These are phyloP conservation scores for Collybia sordida DNA, from an alignment of 768 basidiomycete genomes.

Conservation along the genomic window DNA sequence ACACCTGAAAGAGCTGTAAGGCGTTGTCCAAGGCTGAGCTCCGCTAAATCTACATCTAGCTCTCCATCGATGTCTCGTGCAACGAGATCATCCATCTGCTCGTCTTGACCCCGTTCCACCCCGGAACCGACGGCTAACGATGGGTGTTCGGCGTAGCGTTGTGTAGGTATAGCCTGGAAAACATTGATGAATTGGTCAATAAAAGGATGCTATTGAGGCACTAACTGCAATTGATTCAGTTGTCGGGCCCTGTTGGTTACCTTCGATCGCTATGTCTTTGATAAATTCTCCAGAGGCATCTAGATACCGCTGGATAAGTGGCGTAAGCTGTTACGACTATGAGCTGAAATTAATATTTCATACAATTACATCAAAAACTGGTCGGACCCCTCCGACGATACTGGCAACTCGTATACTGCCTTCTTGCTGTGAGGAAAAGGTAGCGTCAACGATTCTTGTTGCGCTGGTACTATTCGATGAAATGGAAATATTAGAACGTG, in stretches of 20 bases:
- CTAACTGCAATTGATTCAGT: conserved; percentile 7
- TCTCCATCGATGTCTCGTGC: conserved; percentile 59
- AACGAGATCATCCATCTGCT: conserved; percentile 49
- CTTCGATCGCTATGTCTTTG: conserved; percentile 45
- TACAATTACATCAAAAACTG: conserved; percentile 61
- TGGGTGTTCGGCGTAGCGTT: conserved; percentile 68
- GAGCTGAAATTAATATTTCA: conserved; percentile 24
- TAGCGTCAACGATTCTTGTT: conserved; percentile 42
- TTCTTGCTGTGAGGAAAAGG: conserved; percentile 39
- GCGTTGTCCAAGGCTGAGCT: conserved; percentile 89
- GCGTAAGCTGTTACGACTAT: conserved; percentile 6
- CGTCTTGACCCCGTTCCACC: conserved; percentile 60
- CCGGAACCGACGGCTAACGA: conserved; percentile 68
- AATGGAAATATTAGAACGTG: conserved; percentile 48
- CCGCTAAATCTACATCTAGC: conserved; percentile 83
- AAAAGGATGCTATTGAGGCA: neutral
- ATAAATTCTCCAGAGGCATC: conserved; percentile 55
- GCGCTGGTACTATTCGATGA: conserved; percentile 35
- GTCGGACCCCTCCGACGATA: conserved; percentile 53
- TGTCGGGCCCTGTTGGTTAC: conserved; percentile 21
- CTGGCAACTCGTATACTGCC: conserved; percentile 53
- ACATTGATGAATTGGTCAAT: neutral
- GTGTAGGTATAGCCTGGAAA: conserved; percentile 46
- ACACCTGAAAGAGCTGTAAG: conserved; percentile 70
- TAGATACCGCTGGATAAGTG: conserved; percentile 45